Conservation (phyloP, 2,329 filamentous ascomycete genomes). For the Onygenales sp. region DNA sequence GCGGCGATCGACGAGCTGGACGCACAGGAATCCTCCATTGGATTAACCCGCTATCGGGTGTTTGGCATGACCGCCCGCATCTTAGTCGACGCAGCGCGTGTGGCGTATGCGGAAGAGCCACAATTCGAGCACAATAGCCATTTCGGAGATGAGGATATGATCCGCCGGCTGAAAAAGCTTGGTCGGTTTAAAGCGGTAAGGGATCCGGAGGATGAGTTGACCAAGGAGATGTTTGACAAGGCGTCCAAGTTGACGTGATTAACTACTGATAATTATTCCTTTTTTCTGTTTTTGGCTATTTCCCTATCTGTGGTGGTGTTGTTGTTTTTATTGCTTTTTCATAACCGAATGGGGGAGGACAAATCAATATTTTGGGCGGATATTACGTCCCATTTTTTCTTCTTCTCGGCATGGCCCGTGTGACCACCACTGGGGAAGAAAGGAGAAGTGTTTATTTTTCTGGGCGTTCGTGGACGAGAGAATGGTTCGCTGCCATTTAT, state of each 20-base stretch:
- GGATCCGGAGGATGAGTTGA: slow-evolving; percentile 44
- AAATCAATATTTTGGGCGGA: too few species aligned
- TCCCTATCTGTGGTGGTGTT: too few species aligned
- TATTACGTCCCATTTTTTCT: too few species aligned
- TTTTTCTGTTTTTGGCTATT: neutral
- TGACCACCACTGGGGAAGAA: too few species aligned
- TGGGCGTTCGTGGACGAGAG: too few species aligned
- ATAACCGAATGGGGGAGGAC: too few species aligned
- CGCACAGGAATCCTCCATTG: slow-evolving; percentile 39
- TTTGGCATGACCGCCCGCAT: slow-evolving; percentile 95
- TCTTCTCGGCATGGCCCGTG: too few species aligned
- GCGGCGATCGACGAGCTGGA: slow-evolving; percentile 23
- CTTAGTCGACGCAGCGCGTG: slow-evolving; percentile 73
- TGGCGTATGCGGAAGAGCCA: slow-evolving; percentile 74
- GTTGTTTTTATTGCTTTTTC: too few species aligned
- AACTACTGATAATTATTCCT: neutral
- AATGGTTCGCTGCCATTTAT: too few species aligned
- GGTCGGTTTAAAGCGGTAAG: slow-evolving; percentile 46
- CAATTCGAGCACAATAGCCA: slow-evolving; percentile 67
- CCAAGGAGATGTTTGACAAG: slow-evolving; percentile 40
- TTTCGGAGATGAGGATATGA: slow-evolving; percentile 59
- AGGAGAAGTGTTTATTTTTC: too few species aligned
- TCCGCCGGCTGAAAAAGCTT: slow-evolving; percentile 45
- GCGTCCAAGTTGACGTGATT: slow-evolving; percentile 37
- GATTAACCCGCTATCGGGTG: slow-evolving; percentile 60